A percentile compares a stretch with the other conserved stretches of the same genome.
Conservation (phyloP, 2,329 filamentous ascomycete genomes). For the Septoria linicola region DNA sequence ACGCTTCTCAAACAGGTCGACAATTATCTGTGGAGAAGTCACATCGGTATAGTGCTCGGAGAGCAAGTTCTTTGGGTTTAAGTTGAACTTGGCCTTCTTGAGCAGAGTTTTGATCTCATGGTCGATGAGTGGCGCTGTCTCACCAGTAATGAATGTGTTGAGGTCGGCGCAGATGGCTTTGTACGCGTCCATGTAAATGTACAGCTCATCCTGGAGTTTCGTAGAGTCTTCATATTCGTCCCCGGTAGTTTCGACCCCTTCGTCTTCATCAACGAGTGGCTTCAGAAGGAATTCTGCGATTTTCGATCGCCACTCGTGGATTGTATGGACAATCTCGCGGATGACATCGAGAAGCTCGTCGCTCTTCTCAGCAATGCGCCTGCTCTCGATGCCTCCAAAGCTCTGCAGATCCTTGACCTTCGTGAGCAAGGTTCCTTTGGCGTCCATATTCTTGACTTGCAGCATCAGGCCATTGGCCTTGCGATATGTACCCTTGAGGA, state of each 20-base stretch:
- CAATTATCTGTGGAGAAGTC: constrained; percentile 66
- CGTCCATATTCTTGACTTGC: constrained; percentile 49
- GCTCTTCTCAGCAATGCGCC: constrained; percentile 63
- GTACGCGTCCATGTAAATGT: constrained; percentile 79
- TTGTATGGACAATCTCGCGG: constrained; percentile 67
- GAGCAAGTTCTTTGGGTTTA: constrained; percentile 49
- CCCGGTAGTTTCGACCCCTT: constrained; percentile 71
- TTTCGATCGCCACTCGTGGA: constrained; percentile 72
- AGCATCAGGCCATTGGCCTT: constrained; percentile 66
- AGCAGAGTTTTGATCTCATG: constrained; percentile 62
- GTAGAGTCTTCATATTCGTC: constrained; percentile 89
- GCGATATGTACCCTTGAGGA: constrained; percentile 59
- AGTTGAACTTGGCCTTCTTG: constrained; percentile 26
- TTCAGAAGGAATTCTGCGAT: constrained; percentile 70
- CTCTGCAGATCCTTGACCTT: constrained; percentile 54
- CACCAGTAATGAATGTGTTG: constrained; percentile 71
- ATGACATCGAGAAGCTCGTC: constrained; percentile 64
- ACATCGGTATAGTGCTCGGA: constrained; percentile 48
- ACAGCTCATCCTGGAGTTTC: constrained; percentile 82
- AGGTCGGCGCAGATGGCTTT: constrained; percentile 76
- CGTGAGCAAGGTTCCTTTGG: constrained; percentile 55
- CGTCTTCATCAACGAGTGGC: constrained; percentile 80
- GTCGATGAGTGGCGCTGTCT: constrained; percentile 70
- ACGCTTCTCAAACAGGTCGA: constrained; percentile 49
- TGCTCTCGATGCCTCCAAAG: constrained; percentile 70